phyloP scores from a whole-genome alignment of 2,329 filamentous ascomycete genomes.

The Rhinocladiella mackenziei region DNA sequence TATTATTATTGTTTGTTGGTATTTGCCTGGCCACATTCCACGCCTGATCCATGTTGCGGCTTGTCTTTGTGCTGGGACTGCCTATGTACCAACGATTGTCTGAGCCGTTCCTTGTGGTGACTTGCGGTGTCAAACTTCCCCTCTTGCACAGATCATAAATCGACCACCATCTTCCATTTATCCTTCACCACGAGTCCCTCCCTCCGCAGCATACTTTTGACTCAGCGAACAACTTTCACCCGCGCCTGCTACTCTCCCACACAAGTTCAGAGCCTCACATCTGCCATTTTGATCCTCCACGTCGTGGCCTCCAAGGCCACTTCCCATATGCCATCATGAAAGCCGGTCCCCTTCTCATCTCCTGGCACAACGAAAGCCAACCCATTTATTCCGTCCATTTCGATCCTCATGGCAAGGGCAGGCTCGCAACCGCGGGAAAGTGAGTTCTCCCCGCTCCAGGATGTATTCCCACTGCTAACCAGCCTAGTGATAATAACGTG shows the following conservation, averaged over 20 bases:
- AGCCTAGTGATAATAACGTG: constrained; percentile 75
- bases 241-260: constrained; percentile 3
- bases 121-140: neutral
- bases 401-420: constrained; percentile 84
- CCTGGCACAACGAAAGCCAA: constrained; percentile 97
- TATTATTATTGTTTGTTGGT: no score
- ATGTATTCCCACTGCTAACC: constrained; percentile 11
- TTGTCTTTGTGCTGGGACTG: neutral
- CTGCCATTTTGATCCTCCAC: constrained; percentile 18
- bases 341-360: constrained; percentile 90
- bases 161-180: neutral
- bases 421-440: constrained; percentile 88
- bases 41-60: neutral
- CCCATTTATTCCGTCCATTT: constrained; percentile 98
- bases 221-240: constrained; percentile 13
- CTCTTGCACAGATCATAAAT: neutral
- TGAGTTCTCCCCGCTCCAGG: constrained; percentile 32
- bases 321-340: constrained; percentile 64
- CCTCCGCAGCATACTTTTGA: constrained; percentile 8
- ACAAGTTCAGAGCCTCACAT: neutral
- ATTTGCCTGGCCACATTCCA: no score
- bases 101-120: no score
- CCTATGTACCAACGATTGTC: no score
- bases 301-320: constrained; percentile 17
- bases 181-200: neutral